phyloP scores from a whole-genome alignment of 2,329 filamentous ascomycete genomes.

The Aspergillus tanneri region DNA sequence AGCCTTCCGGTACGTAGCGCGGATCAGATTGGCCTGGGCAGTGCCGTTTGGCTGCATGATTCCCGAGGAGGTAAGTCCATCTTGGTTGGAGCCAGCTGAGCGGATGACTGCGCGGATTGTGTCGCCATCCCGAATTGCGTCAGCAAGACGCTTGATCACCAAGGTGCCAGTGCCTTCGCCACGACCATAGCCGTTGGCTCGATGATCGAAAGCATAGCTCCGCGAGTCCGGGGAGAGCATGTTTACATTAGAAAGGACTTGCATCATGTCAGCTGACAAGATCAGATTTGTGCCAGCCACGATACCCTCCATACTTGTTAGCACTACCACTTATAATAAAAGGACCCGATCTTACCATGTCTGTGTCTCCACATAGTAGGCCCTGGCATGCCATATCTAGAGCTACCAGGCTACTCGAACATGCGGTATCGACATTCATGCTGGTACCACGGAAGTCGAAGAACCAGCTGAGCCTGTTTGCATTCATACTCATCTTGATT shows the following conservation, averaged over 20 bases:
- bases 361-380: neutral
- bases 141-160: neutral
- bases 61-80: neutral
- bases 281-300: neutral
- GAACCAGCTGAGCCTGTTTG: constrained; percentile 7
- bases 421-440: constrained; percentile 18
- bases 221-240: constrained; percentile 20
- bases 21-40: neutral
- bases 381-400: constrained; percentile 9
- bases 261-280: neutral
- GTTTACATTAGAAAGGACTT: neutral
- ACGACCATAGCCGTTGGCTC: neutral
- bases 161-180: neutral
- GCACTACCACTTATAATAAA: too few relatives aligned
- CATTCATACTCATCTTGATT: neutral
- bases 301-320: neutral
- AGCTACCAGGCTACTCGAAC: constrained; percentile 15
- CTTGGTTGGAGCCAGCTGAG: neutral
- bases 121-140: neutral
- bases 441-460: constrained; percentile 9
- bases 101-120: neutral
- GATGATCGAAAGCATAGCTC: constrained; percentile 1
- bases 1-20: constrained; percentile 10
- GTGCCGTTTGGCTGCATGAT: neutral
- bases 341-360: neutral